Evolutionary conservation across 2,329 filamentous ascomycete species (phyloP), one percentile per base, ranked within the genome.

Genomic region (Westerdykella ornata): DNA sequence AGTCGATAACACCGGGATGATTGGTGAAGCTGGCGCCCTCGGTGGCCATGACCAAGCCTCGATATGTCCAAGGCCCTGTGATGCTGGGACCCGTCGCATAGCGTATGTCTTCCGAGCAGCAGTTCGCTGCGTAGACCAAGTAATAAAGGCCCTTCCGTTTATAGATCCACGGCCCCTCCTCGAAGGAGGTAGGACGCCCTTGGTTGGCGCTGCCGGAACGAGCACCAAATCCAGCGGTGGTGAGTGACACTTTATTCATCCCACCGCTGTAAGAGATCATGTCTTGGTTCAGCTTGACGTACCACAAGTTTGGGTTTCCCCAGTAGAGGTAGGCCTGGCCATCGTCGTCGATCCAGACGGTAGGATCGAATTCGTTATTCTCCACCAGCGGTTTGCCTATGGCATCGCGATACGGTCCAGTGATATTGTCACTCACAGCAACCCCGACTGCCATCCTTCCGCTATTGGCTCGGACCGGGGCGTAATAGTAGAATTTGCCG

Each of bases 301-400:
- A 47, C 35, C 40, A 47, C 13, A 51, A 42, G 18, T 42, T 35
- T 3, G 48, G 48, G 28, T 51, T 51, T 9, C 46, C 48, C 46
- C 46, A 51, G 42, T 47, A 51, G 4, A 51, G 34, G 18, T 51
- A 51, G 14, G 48, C 48, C 37, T 51, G 48, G 22, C 48, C 48
- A 37, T 45, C 40, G 33, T 46, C 42, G 36, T 51, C 48, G 32
- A 51, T 51, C 32, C 34, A 49, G 14, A 51, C 48, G 13, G 48
- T 51, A 7, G 48, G 48, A 30, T 51, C 48, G 35, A 51, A 45
- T 31, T 51, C 38, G 34, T 45, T 45, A 34, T 49, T 49, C 32
- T 43, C 42, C 9, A 49, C 46, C 29, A 51, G 41, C 15, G 48
- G 46, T 30, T 43, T 47, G 16, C 46, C 46, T 9, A 51, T 36